Conservation (phyloP, 768 basidiomycete species). For the Psilocybe subaeruginosa region DNA sequence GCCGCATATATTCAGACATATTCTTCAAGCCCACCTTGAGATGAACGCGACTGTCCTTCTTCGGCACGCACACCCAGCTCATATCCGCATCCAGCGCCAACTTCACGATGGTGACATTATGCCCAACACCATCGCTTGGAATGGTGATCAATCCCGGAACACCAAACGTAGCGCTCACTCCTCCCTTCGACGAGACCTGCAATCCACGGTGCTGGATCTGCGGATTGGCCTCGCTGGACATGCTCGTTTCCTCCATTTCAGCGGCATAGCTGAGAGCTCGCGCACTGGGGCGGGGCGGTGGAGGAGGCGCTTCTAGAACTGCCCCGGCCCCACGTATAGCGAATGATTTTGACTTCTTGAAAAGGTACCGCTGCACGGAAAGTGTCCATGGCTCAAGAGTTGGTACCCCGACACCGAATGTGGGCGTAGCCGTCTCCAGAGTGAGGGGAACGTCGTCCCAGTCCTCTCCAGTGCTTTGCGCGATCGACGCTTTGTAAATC, state of each 20-base stretch:
- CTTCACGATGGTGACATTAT: conserved; percentile 44
- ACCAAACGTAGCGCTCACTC: conserved; percentile 41
- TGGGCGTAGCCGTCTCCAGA: conserved; percentile 46
- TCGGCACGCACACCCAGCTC: conserved; percentile 47
- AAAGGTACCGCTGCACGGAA: conserved; percentile 21
- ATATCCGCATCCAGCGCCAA: conserved; percentile 39
- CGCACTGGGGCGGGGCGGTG: background rate
- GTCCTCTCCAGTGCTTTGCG: conserved; percentile 47
- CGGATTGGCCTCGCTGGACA: background rate
- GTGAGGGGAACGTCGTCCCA: conserved; percentile 45
- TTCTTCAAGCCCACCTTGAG: conserved; percentile 31
- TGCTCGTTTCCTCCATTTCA: background rate
- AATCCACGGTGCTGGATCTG: conserved; percentile 22
- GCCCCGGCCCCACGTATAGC: background rate
- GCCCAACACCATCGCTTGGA: conserved; percentile 40
- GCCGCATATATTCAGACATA: background rate
- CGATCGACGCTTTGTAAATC: conserved; percentile 43
- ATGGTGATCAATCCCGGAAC: conserved; percentile 45
- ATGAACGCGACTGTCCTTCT: conserved; percentile 38
- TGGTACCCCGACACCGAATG: conserved; percentile 41
- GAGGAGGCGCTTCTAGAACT: background rate
- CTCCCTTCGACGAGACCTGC: conserved; percentile 37
- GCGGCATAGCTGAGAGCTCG: background rate
- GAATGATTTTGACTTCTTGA: background rate
- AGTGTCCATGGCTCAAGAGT: conserved; percentile 40